A percentile compares a stretch with the other conserved stretches of the same genome.
These are phyloP conservation scores for Cutaneotrichosporon cyanovorans DNA, from an alignment of 1,284 basidiomycete genomes.

Conservation along the genomic window DNA sequence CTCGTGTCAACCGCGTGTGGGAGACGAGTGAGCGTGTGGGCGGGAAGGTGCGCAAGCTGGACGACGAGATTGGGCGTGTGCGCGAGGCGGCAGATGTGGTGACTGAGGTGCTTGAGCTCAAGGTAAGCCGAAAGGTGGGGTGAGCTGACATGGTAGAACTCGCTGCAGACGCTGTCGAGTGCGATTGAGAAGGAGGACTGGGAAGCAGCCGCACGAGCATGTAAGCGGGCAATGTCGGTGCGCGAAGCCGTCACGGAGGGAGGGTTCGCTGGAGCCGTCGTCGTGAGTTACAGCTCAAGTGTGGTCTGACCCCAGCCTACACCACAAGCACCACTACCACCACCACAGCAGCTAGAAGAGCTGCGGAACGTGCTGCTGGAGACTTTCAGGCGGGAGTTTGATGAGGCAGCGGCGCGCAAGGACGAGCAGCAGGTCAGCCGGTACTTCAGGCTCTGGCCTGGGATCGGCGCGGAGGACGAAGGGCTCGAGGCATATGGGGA, in stretches of 20 bases:
- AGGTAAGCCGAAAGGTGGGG: conserved; percentile 53
- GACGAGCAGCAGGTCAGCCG: conserved; percentile 83
- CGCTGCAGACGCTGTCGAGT: conserved; percentile 63
- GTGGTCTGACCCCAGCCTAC: conserved; percentile 60
- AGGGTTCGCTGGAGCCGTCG: conserved; percentile 75
- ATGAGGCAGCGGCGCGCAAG: conserved; percentile 61
- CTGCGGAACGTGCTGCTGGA: conserved; percentile 68
- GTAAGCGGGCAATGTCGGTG: conserved; percentile 78
- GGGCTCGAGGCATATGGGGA: conserved; percentile 89
- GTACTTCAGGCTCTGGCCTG: conserved; percentile 95
- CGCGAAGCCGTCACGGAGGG: conserved; percentile 70
- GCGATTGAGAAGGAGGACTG: conserved; percentile 83
- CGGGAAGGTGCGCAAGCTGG: conserved; percentile 73
- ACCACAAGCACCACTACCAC: conserved; percentile 74
- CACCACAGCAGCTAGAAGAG: conserved; percentile 68
- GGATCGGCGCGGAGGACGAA: conserved; percentile 70
- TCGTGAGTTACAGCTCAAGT: conserved; percentile 52
- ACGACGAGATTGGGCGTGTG: conserved; percentile 83
- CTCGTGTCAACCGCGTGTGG: conserved; percentile 41
- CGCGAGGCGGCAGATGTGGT: conserved; percentile 77
- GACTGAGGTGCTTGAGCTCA: conserved; percentile 79
- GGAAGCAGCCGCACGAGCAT: conserved; percentile 87
- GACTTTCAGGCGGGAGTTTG: conserved; percentile 72
- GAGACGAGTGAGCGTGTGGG: conserved; percentile 83
- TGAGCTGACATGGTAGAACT: conserved; percentile 54